Percentiles rank a stretch among this genome's conserved stretches.
Evolutionary conservation across 2,329 filamentous ascomycete genomes (phyloP).

Genomic region (Epichloe baconii): DNA sequence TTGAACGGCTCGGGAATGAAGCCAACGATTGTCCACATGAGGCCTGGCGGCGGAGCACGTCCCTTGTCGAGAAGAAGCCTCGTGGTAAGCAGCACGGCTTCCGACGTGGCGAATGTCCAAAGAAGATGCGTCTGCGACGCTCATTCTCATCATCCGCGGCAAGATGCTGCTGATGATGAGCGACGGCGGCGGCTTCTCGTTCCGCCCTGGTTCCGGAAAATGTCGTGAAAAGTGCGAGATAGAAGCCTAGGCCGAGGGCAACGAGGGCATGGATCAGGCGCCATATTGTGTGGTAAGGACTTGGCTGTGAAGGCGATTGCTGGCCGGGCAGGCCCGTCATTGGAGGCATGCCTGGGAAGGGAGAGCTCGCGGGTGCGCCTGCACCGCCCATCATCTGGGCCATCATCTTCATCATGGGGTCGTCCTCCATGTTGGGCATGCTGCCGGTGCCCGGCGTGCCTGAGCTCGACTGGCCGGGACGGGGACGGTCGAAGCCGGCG

Average conservation of each 20-base stretch:
- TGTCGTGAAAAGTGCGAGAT: conserved; percentile 53
- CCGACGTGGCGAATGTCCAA: conserved; percentile 72
- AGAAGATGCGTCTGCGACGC: conserved; percentile 36
- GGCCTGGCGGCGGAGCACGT: conserved; percentile 41
- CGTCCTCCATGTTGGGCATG: conserved; percentile 13
- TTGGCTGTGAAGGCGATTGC: conserved; percentile 19
- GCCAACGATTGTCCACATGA: conserved; percentile 48
- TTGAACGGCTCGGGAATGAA: conserved; percentile 54
- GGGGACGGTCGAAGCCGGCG: conserved; percentile 32
- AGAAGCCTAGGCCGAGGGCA: conserved; percentile 55
- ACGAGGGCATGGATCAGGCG: conserved; percentile 61
- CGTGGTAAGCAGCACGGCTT: conserved; percentile 58
- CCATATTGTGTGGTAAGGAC: conserved; percentile 44
- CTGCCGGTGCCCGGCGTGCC: conserved; percentile 12
- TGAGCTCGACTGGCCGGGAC: conserved; percentile 12
- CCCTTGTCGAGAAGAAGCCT: conserved; percentile 58
- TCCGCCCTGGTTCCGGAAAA: conserved; percentile 55
- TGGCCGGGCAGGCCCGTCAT: conserved; percentile 29
- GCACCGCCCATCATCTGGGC: conserved; percentile 52
- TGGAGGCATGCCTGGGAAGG: conserved; percentile 24
- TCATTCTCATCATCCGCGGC: conserved; percentile 17
- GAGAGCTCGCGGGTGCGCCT: conserved; percentile 19
- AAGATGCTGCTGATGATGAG: conserved; percentile 14
- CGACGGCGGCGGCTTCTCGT: conserved; percentile 32
- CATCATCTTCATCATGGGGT: conserved; percentile 50